A percentile compares a stretch with the other conserved stretches of the same genome.
Conservation (phyloP, 2,329 filamentous ascomycete genomes). For the Clonostachys byssicola region DNA sequence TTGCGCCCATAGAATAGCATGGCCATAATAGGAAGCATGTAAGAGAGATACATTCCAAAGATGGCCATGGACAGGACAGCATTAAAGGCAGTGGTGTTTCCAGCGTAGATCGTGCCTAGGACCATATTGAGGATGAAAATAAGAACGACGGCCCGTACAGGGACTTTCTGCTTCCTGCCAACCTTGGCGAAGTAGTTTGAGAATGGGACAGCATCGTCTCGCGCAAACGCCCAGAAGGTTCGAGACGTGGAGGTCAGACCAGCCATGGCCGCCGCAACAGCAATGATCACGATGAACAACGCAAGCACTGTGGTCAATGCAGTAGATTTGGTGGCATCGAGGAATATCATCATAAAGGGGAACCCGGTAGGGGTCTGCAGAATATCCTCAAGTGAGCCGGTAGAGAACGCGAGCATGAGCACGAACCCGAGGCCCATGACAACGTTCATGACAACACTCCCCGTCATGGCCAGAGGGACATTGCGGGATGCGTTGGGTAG, state of each 20-base stretch:
- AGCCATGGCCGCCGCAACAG: conserved; percentile 19
- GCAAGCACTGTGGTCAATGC: conserved; percentile 19
- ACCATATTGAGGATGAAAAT: conserved; percentile 17
- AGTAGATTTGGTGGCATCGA: conserved; percentile 16
- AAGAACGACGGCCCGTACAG: conserved; percentile 17
- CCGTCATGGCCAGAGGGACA: conserved; percentile 31
- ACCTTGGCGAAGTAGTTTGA: conserved; percentile 28
- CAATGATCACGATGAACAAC: conserved; percentile 15
- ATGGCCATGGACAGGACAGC: conserved; percentile 34
- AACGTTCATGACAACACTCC: conserved; percentile 32
- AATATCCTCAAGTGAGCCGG: conserved; percentile 27
- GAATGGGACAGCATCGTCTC: conserved; percentile 28
- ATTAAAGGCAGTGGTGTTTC: conserved; percentile 32
- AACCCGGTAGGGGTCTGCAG: conserved; percentile 33
- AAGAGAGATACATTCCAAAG: conserved; percentile 36
- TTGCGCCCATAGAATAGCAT: too few species aligned
- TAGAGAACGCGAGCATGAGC: conserved; percentile 35
- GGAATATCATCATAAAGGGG: conserved; percentile 34
- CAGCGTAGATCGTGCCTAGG: conserved; percentile 31
- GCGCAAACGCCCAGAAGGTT: conserved; percentile 31
- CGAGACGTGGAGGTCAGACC: conserved; percentile 27
- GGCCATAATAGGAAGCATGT: conserved; percentile 13
- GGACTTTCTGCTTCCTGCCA: conserved; percentile 20
- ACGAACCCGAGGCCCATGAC: conserved; percentile 21
- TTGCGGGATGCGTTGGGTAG: too few species aligned